Base-by-base conservation (phyloP, 2,329 filamentous ascomycete genomes). In the Huntiella moniliformis region DNA sequence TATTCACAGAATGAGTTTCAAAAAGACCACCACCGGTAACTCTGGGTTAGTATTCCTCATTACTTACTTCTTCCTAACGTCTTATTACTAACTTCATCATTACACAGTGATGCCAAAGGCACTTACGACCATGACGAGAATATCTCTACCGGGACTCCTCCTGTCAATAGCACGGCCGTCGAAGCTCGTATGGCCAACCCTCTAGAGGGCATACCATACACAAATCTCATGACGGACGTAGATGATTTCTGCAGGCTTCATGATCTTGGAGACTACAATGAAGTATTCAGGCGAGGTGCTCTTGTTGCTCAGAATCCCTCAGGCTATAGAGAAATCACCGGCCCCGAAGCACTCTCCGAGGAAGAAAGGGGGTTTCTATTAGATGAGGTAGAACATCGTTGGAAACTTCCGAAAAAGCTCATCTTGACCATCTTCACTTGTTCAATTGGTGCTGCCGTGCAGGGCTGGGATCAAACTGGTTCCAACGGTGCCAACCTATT, bases 381-480 rank as follows among this genome's bases (percentile, higher is more conserved):
- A 6, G 56, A 63, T 57, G 53, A 74, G 65, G 52, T 72, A 63
- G 50, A 75, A 65, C 71, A 77, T 58, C 73, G 72, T 48, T 77
- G 73, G 67, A 63, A 64, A 50, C 68, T 69, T 2, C 66, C 72
- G 0, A 60, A 54, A 51, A 62, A 58, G 56, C 54, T 62, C 7
- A 59, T 58, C 53, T 59, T 59, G 45, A 56, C 70, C 0, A 73
- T 77, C 48, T 58, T 62, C 1, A 61, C 71, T 17, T 73, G 70
- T 51, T 70, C 71, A 15, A 60, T 74, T 42, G 71, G 68, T 17
- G 71, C 71, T 10, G 70, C 71, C 4, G 70, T 71, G 0, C 66
- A 69, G 44, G 74, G 75, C 4, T 79, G 75, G 74, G 74, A 79
- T 54, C 71, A 78, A 57, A 78, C 74, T 1, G 74, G 73, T 44